Conservation (phyloP, 805 yeast species). For the Candida berthetii region DNA sequence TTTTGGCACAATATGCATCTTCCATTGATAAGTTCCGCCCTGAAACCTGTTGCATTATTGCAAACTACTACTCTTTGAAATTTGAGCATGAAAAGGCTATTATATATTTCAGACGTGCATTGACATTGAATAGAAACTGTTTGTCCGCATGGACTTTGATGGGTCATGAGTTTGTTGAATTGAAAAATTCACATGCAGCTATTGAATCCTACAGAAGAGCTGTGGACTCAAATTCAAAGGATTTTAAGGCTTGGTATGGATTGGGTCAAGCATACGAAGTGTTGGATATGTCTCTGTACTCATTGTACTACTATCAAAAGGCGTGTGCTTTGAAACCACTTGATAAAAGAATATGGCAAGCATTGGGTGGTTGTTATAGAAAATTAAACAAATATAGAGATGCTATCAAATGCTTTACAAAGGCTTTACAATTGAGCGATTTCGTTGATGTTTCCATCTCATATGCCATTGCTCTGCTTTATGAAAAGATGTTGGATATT, state of each 20-base stretch:
- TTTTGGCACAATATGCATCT: constrained; percentile 78
- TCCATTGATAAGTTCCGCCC: constrained; percentile 83
- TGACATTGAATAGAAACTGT: constrained; percentile 72
- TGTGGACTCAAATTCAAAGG: constrained; percentile 81
- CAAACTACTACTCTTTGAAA: constrained; percentile 86
- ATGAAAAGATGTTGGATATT: constrained; percentile 47
- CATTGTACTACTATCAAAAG: constrained; percentile 85
- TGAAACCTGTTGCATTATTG: constrained; percentile 91
- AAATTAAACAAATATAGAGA: constrained; percentile 65
- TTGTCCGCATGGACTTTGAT: constrained; percentile 94
- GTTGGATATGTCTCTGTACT: constrained; percentile 88
- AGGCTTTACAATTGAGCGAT: constrained; percentile 58
- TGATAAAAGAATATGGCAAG: constrained; percentile 96
- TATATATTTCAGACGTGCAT: constrained; percentile 85
- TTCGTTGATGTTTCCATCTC: constrained; percentile 50
- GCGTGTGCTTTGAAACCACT: constrained; percentile 85
- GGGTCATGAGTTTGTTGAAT: constrained; percentile 98
- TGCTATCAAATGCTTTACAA: constrained; percentile 74
- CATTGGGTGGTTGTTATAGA: constrained; percentile 84
- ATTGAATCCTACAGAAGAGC: constrained; percentile 93
- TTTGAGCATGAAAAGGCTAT: constrained; percentile 95
- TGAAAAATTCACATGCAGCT: constrained; percentile 95
- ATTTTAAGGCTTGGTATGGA: constrained; percentile 97
- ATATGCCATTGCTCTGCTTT: constrained; percentile 62
- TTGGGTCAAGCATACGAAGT: constrained; percentile 98